Evolutionary conservation across 2,329 filamentous ascomycete species (phyloP).

Genomic region (Elsinoe necatrix): DNA sequence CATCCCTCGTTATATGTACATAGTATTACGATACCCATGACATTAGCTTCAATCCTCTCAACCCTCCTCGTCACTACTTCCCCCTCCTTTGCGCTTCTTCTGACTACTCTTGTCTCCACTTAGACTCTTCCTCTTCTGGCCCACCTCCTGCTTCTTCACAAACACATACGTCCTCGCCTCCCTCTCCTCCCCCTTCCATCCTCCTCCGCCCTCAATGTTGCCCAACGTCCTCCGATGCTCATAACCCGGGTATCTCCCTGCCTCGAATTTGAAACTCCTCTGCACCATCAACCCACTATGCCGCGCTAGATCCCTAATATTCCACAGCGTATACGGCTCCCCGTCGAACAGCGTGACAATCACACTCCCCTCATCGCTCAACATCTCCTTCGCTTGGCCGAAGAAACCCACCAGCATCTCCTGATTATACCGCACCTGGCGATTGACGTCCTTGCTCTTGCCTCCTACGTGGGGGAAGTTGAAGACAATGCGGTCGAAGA

Average conservation of each 20-base stretch:
- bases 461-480: constrained; percentile 97
- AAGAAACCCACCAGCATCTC: constrained; percentile 66
- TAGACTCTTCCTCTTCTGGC: constrained; percentile 15
- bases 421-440: constrained; percentile 89
- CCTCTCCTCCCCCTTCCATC: constrained; percentile 43
- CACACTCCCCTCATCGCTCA: constrained; percentile 52
- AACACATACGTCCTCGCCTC: constrained; percentile 41
- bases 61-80: constrained; percentile 22
- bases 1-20: neutral
- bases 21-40: constrained; percentile 21
- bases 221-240: constrained; percentile 65
- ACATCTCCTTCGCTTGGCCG: constrained; percentile 42
- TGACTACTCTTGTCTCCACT: constrained; percentile 13
- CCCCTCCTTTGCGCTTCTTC: constrained; percentile 21
- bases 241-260: constrained; percentile 63
- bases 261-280: constrained; percentile 61
- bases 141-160: constrained; percentile 28
- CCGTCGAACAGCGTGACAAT: constrained; percentile 86
- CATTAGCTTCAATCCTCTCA: constrained; percentile 20
- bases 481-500: constrained; percentile 76
- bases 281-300: constrained; percentile 65
- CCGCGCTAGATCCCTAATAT: constrained; percentile 75
- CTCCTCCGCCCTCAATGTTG: constrained; percentile 38
- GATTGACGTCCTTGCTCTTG: constrained; percentile 83
- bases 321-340: constrained; percentile 93